Percentiles rank a stretch among this genome's conserved stretches.
phyloP scores from a whole-genome alignment of 2,329 filamentous ascomycete genomes.

The Penicillium sp. region DNA sequence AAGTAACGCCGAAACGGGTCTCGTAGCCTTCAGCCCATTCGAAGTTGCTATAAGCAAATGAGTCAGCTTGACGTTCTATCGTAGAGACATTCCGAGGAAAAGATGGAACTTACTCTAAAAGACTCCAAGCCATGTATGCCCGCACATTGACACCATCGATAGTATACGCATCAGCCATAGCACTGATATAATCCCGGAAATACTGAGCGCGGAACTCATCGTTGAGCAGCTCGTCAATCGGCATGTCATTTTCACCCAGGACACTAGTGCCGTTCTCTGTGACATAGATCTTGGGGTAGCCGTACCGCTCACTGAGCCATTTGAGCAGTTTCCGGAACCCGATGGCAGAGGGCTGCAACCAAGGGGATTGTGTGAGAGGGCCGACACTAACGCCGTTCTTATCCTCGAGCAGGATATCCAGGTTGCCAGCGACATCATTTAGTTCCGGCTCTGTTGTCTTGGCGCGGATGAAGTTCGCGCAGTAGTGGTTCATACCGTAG shows the following conservation, averaged over 20 bases:
- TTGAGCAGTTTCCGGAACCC: constrained; percentile 74
- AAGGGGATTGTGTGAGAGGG: constrained; percentile 74
- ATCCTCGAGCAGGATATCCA: constrained; percentile 68
- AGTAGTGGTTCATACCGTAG: constrained; percentile 94
- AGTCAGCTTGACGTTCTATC: constrained; percentile 3
- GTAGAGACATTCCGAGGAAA: background rate
- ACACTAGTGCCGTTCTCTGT: constrained; percentile 86
- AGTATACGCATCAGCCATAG: constrained; percentile 67
- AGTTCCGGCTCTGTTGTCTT: constrained; percentile 57
- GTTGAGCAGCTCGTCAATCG: constrained; percentile 65
- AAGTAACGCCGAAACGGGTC: constrained; percentile 79
- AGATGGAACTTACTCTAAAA: constrained; percentile 61
- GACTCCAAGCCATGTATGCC: constrained; percentile 81
- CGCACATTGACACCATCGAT: constrained; percentile 73
- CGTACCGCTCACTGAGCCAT: constrained; percentile 75
- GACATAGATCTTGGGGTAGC: constrained; percentile 73
- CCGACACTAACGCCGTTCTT: constrained; percentile 72
- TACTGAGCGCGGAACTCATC: constrained; percentile 80
- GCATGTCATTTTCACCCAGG: constrained; percentile 75
- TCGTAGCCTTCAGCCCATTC: constrained; percentile 91
- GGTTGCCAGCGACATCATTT: constrained; percentile 70
- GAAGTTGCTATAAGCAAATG: constrained; percentile 58
- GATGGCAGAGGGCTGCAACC: constrained; percentile 70
- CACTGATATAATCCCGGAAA: constrained; percentile 71
- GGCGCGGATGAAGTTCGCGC: constrained; percentile 79